Conservation (phyloP, 345 rosid species). For the Isatis tinctoria region DNA sequence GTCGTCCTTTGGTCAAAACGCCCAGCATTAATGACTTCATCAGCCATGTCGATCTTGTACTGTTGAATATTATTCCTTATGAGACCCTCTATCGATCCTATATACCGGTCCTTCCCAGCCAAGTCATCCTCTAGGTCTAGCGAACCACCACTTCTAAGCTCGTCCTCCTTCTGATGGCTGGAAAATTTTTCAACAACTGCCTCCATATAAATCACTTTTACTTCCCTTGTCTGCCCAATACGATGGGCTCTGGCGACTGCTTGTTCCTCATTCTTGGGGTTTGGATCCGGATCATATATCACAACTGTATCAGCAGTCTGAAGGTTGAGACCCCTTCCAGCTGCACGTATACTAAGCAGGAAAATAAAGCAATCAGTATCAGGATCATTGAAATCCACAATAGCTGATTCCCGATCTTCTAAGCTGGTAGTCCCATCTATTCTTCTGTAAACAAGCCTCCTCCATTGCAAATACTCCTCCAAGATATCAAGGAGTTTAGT, state of each 20-base stretch:
- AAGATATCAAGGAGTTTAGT: conserved; percentile 95
- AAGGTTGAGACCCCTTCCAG: conserved; percentile 99
- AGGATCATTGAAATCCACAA: conserved; percentile 89
- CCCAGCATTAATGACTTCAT: conserved; percentile 99
- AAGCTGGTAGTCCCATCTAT: conserved; percentile 99
- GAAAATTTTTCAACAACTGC: conserved; percentile 93
- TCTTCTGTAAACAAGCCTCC: conserved; percentile 81
- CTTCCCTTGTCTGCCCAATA: conserved; percentile 97
- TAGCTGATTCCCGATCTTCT: conserved; percentile 99
- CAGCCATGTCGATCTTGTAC: conserved; percentile 99
- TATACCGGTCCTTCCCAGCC: conserved; percentile 96
- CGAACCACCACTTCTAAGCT: conserved; percentile 76
- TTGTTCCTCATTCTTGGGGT: conserved; percentile 99
- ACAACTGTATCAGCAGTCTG: conserved; percentile 98
- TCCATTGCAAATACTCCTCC: conserved; percentile 98
- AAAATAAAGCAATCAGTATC: conserved; percentile 90
- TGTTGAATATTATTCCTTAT: conserved; percentile 99
- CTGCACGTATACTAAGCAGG: conserved; percentile 97
- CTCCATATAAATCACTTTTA: conserved; percentile 97
- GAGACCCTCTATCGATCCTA: conserved; percentile 98
- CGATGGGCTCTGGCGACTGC: conserved; percentile 99
- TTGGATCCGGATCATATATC: conserved; percentile 99
- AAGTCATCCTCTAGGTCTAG: conserved; percentile 92
- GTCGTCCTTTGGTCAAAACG: conserved; percentile 99
- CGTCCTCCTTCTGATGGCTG: conserved; percentile 95